Evolutionary conservation across 257 asterid species (phyloP), one percentile per base, ranked within the genome.

Genomic region (Rubia yunnanensis): DNA sequence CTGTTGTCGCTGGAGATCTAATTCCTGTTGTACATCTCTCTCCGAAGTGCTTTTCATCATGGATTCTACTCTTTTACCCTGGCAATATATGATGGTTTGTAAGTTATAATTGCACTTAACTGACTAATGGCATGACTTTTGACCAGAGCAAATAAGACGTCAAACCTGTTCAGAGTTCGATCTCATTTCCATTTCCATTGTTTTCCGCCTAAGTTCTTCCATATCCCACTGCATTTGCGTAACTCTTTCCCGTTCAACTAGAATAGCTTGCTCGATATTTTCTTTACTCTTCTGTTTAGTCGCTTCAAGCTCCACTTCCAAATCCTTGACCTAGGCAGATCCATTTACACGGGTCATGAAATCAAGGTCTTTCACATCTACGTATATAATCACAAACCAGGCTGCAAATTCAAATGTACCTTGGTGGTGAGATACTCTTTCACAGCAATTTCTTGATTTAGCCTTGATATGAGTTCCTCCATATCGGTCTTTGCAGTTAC

Each of bases 181-280:
- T 79, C 85, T 88, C 79, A 84, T 55, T 73, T 90, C 97, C 90
- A 90, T 79, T 81, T 94, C 95, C 85, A 88, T 66, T 56, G 97
- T 78, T 74, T 80, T 83, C 73, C 77, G 85, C 77, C 88, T 78
- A 59, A 94, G 89, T 79, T 90, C 99, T 84, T 90, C 97, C 99
- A 94, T 86, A 74, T 94, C 95, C 99, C 99, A 94, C 79, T 90
- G 96, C 95, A 90, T 94, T 81, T 94, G 95, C 54, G 97, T 90
- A 70, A 88, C 83, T 79, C 97, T 80, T 79, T 90, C 99, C 77
- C 91, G 80, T 81, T 90, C 99, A 75, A 90, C 67, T 72, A 88
- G 68, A 65, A 94, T 78, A 71, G 96, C 95, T 78, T 90, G 96
- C 74, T 90, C 96, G 58, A 94, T 94, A 74, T 86, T 94, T 72